Base-by-base conservation (phyloP, 306 rosid genomes). In the Pyrus betulifolia region DNA sequence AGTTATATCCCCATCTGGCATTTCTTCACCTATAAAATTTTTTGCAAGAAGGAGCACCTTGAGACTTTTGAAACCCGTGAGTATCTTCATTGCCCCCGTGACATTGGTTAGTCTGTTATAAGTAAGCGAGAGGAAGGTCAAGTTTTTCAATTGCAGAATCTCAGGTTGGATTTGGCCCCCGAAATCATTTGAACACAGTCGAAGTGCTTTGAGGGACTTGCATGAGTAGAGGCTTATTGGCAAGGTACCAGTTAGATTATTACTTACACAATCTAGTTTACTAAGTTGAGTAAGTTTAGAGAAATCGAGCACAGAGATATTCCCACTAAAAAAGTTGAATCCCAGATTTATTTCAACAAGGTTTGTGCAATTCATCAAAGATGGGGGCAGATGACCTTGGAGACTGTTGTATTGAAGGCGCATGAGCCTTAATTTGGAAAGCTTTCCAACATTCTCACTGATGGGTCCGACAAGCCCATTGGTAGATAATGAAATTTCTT, bases 341-440 rank as follows among this genome's bases (percentile, higher is more conserved):
- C 4, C 62, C 25, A 70, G 11, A 51, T 27, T 2, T 3, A 70
- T 3, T 18, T 70, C 74, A 3, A 2, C 5, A 70, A 70, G 74
- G 18, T 51, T 30, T 18, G 74, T 70, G 62, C 74, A 70, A 30
- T 70, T 70, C 62, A 51, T 70, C 74, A 51, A 51, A 30, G 74
- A 70, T 11, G 62, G 45, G 7, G 74, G 74, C 17, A 70, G 62
- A 1, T 18, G 30, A 10, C 27, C 74, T 51, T 51, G 11, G 4
- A 70, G 45, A 4, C 30, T 28, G 74, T 70, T 70, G 62, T 18
- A 49, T 10, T 70, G 62, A 70, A 51, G 74, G 11, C 2, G 11
- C 23, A 70, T 19, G 25, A 51, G 17, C 4, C 18, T 27, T 25
- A 51, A 11, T 2, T 70, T 70, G 28, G 74, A 49, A 19, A 70